Evolutionary conservation across 2,329 filamentous ascomycete genomes (phyloP).

Genomic region (Coniochaeta prunicola): DNA sequence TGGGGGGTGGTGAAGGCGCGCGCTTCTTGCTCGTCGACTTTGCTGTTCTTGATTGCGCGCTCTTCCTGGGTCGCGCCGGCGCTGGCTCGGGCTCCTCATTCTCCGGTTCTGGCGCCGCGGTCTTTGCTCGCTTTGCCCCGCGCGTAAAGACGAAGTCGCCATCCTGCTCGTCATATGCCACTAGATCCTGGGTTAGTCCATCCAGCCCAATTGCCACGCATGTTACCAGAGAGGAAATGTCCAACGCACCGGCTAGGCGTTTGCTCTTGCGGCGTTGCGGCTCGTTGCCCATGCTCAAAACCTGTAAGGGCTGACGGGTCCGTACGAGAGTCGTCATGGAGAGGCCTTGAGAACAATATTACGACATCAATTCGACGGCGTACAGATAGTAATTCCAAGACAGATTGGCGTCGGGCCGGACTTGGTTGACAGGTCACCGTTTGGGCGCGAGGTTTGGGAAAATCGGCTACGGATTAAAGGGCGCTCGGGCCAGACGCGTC

Average conservation of each 20-base stretch:
- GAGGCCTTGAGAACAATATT: constrained; percentile 28
- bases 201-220: background rate
- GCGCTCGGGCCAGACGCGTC: background rate
- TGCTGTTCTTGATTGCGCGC: constrained; percentile 20
- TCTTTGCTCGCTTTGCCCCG: constrained; percentile 58
- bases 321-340: constrained; percentile 66
- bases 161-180: constrained; percentile 63
- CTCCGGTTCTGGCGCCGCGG: constrained; percentile 29
- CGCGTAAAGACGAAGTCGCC: constrained; percentile 72
- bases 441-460: background rate
- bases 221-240: background rate
- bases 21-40: constrained; percentile 20
- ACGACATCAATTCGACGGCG: background rate
- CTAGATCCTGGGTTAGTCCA: constrained; percentile 4
- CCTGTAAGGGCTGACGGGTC: constrained; percentile 57
- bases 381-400: background rate
- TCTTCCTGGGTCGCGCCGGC: constrained; percentile 26
- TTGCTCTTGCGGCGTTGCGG: constrained; percentile 56
- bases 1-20: constrained; percentile 14
- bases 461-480: background rate
- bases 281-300: constrained; percentile 62
- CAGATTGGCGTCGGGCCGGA: background rate
- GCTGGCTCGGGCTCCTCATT: constrained; percentile 32
- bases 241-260: constrained; percentile 52
- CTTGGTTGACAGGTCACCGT: background rate